phyloP scores from a whole-genome alignment of 805 yeast genomes.

The Priceomyces medius region DNA sequence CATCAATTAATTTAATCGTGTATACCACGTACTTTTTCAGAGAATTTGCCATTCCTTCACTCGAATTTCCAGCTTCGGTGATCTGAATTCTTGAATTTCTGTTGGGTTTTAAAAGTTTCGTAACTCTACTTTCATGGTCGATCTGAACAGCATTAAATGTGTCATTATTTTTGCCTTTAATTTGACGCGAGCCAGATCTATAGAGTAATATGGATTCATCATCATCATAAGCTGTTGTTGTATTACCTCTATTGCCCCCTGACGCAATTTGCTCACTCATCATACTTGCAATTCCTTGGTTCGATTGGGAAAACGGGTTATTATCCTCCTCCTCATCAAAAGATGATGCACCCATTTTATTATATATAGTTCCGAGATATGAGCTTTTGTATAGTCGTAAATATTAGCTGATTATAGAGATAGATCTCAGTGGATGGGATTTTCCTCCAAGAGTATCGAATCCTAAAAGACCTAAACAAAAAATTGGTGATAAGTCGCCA shows the following conservation, averaged over 20 bases:
- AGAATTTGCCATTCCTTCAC: constrained; percentile 70
- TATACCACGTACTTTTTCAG: constrained; percentile 69
- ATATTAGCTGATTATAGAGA: background rate
- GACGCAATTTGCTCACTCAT: constrained; percentile 7
- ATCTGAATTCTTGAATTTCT: constrained; percentile 43
- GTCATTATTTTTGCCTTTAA: constrained; percentile 10
- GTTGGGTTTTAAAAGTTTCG: constrained; percentile 31
- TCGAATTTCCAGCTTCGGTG: constrained; percentile 80
- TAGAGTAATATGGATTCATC: constrained; percentile 33
- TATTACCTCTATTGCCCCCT: background rate
- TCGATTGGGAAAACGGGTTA: constrained; percentile 31
- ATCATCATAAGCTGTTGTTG: constrained; percentile 11
- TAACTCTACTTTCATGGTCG: constrained; percentile 36
- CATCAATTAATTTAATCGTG: constrained; percentile 63
- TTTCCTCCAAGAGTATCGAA: too few species aligned
- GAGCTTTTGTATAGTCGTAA: background rate
- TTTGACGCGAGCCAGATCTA: constrained; percentile 15
- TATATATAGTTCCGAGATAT: background rate
- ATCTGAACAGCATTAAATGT: constrained; percentile 27
- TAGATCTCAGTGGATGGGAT: too few species aligned
- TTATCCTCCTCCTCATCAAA: constrained; percentile 34
- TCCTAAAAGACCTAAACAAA: too few species aligned
- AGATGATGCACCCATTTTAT: constrained; percentile 6
- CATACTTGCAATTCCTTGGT: constrained; percentile 27
- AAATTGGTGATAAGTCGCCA: too few species aligned